Percentiles rank a stretch among this genome's conserved stretches.
phyloP scores from a whole-genome alignment of 2,329 filamentous ascomycete species.

The Alternaria incomplexa region DNA sequence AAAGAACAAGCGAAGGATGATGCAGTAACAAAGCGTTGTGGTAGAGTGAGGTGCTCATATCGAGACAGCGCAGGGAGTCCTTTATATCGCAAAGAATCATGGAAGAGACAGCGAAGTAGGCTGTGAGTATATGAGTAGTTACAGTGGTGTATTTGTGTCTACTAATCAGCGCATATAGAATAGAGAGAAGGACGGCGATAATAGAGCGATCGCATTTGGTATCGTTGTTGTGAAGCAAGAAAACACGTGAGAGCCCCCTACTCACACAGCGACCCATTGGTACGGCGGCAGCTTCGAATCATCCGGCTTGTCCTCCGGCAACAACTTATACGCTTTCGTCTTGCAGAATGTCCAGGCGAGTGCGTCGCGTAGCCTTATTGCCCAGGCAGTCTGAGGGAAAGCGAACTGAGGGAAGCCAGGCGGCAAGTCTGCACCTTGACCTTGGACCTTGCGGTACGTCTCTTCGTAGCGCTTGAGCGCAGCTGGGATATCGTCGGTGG shows the following conservation, averaged over 20 bases:
- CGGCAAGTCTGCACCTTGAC: slow-evolving; percentile 14
- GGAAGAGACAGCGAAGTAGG: background rate
- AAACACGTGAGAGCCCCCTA: background rate
- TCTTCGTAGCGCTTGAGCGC: slow-evolving; percentile 34
- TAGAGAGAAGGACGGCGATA: background rate
- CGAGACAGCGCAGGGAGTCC: background rate
- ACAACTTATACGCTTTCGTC: slow-evolving; percentile 9
- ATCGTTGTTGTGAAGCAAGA: background rate
- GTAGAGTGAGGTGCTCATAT: background rate
- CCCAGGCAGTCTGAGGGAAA: slow-evolving; percentile 41
- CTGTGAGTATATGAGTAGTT: background rate
- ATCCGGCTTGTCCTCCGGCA: background rate
- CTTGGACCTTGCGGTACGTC: slow-evolving; percentile 21
- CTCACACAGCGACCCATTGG: slow-evolving; percentile 8
- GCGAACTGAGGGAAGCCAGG: slow-evolving; percentile 29
- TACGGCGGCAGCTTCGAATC: slow-evolving; percentile 3
- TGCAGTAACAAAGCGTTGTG: background rate
- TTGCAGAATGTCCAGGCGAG: slow-evolving; percentile 6
- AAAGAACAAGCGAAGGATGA: background rate
- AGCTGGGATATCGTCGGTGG: slow-evolving; percentile 17
- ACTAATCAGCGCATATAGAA: background rate
- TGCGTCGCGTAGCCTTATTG: slow-evolving; percentile 20
- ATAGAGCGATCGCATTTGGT: background rate
- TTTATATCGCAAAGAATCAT: background rate
- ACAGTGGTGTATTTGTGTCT: background rate